phyloP scores from a whole-genome alignment of 257 asterid species.

The Leonotis leonurus region DNA sequence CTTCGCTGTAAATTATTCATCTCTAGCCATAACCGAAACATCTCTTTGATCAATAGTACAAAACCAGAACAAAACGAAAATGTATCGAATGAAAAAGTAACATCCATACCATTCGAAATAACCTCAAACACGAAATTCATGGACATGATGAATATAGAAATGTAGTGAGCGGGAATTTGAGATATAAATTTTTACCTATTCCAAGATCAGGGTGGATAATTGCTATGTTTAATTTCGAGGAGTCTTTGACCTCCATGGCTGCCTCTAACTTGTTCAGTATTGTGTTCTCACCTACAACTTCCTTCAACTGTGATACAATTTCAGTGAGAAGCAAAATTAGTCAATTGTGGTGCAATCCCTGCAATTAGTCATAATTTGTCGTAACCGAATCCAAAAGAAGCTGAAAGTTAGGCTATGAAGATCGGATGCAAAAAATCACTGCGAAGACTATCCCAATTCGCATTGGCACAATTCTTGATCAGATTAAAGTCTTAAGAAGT shows the following conservation, averaged over 20 bases:
- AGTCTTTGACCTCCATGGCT: slow-evolving; percentile 30
- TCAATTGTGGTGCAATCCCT: too few species aligned
- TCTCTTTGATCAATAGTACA: not conserved
- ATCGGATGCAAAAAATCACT: too few species aligned
- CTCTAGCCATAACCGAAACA: not conserved
- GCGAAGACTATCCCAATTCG: too few species aligned
- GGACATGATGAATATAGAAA: not conserved
- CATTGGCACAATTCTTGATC: too few species aligned
- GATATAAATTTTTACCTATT: slow-evolving; percentile 26
- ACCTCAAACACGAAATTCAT: not conserved
- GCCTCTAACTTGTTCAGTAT: slow-evolving; percentile 11
- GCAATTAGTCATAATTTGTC: too few species aligned
- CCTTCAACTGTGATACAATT: slow-evolving; percentile 16
- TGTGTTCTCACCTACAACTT: not conserved
- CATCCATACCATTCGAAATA: not conserved
- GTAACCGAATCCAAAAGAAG: too few species aligned
- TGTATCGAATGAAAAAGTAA: too few species aligned
- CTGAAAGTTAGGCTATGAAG: too few species aligned
- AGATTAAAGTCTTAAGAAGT: too few species aligned
- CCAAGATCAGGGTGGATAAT: slow-evolving; percentile 68
- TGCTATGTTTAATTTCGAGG: slow-evolving; percentile 45
- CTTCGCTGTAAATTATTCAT: not conserved
- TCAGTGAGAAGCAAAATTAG: too few species aligned
- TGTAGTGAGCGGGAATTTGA: not conserved
- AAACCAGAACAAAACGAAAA: not conserved